Evolutionary conservation across 208 protist species (phyloP).

Genomic region (Sergeia podlipaevii): DNA sequence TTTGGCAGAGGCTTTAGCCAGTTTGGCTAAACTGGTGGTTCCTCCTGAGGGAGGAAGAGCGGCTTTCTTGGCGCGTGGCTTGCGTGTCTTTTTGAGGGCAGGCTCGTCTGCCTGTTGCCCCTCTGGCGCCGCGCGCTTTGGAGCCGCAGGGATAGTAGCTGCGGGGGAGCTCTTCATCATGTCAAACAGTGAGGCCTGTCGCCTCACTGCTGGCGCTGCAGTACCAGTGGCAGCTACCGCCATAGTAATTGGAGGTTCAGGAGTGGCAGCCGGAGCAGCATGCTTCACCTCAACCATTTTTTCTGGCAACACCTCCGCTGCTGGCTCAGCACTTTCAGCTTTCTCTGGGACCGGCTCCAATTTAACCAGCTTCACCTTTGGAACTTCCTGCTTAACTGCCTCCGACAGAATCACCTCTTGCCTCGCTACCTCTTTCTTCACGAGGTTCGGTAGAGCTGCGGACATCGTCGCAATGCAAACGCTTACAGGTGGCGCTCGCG

Average conservation of each 20-base stretch:
- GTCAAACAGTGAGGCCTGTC: slow-evolving; percentile 6
- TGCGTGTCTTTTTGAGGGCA: background rate
- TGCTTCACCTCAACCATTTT: background rate
- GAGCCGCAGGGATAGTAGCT: background rate
- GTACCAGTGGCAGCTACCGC: background rate
- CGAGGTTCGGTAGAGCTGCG: too few relatives aligned
- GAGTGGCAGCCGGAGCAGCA: background rate
- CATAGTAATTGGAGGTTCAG: background rate
- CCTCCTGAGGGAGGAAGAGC: too few relatives aligned
- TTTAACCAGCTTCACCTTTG: too few relatives aligned
- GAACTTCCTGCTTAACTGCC: too few relatives aligned
- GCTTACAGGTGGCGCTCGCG: too few relatives aligned
- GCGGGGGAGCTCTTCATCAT: slow-evolving; percentile 7
- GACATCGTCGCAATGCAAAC: too few relatives aligned
- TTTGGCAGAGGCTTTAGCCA: slow-evolving; percentile 60
- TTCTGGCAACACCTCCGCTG: background rate
- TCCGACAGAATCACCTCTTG: too few relatives aligned
- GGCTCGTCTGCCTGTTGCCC: background rate
- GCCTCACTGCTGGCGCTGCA: background rate
- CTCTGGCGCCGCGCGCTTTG: background rate
- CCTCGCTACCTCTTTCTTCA: too few relatives aligned
- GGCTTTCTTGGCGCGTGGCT: slow-evolving; percentile 25
- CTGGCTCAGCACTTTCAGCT: background rate
- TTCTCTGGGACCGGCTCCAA: background rate
- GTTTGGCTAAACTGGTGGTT: slow-evolving; percentile 59